Evolutionary conservation across 2,329 filamentous ascomycete species (phyloP), one percentile per base, ranked within the genome.

Genomic region (Knoxdaviesia capensis): DNA sequence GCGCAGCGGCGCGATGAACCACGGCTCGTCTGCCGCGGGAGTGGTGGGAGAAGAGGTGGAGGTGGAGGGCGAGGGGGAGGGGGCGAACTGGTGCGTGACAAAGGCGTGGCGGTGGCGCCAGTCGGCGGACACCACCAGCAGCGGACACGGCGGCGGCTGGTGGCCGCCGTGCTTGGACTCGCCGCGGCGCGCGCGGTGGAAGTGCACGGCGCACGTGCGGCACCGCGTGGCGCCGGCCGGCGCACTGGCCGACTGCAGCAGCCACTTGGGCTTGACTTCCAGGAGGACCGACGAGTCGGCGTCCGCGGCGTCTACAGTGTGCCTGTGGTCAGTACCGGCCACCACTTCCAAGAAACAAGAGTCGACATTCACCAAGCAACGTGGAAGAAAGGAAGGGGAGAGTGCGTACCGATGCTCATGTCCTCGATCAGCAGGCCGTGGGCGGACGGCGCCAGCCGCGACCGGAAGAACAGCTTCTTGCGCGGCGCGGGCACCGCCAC

Each of bases 211-310:
- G 54, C 83, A 90, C 35, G 79, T 85, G 32, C 83, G 74, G 59
- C 83, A 90, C 41, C 80, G 66, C 41, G 63, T 68, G 36, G 80
- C 71, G 31, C 60, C 57, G 0, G 53, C 30, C 1, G 82, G 83
- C 0, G 82, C 81, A 34, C 72, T 75, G 4, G 77, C 80, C 2
- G 81, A 87, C 54, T 86, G 81, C 6, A 68, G 61, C 30, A 90
- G 69, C 83, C 83, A 90, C 58, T 90, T 90, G 9, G 83, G 82
- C 55, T 90, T 90, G 59, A 88, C 80, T 54, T 88, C 80, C 43
- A 82, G 61, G 32, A 80, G 54, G 31, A 56, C 43, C n/a, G n/a
- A n/a, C n/a, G n/a, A n/a, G 44, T 49, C 53, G n/a, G 41, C 41
- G 38, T 52, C 50, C 28, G 54, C 49, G 9, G 51, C 44, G 44